Evolutionary conservation across 2,329 filamentous ascomycete genomes (phyloP).

Genomic region (Grosmannia penicillata): DNA sequence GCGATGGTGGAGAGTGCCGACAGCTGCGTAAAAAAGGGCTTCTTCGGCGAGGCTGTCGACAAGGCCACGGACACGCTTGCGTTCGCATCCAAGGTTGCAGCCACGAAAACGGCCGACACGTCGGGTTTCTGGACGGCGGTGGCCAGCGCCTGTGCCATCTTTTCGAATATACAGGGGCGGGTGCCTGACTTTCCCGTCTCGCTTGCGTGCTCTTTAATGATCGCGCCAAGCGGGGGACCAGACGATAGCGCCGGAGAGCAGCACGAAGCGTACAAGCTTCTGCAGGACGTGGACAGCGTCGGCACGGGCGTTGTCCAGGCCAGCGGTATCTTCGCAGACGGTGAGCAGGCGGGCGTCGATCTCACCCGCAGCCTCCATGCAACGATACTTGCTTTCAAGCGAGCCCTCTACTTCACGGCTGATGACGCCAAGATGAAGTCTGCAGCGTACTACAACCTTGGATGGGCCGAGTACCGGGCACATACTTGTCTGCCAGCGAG

Average conservation of each 20-base stretch:
- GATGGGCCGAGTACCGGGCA: conserved; percentile 81
- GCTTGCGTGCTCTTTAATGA: conserved; percentile 35
- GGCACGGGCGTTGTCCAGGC: conserved; percentile 29
- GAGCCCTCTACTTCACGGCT: conserved; percentile 59
- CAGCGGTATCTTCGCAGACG: conserved; percentile 27
- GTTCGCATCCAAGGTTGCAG: conserved; percentile 48
- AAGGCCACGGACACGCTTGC: conserved; percentile 55
- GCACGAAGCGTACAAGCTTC: conserved; percentile 37
- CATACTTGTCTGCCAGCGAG: conserved; percentile 47
- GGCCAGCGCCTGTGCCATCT: conserved; percentile 76
- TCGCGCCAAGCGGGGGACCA: conserved; percentile 22
- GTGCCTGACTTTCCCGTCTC: conserved; percentile 45
- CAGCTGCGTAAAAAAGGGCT: conserved; percentile 62
- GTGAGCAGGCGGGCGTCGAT: conserved; percentile 31
- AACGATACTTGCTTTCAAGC: conserved; percentile 74
- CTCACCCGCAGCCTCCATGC: conserved; percentile 50
- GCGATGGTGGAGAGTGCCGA: conserved; percentile 72
- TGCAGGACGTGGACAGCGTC: conserved; percentile 56
- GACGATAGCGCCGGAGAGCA: conserved; percentile 26
- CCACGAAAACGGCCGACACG: conserved; percentile 51
- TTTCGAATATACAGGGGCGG: conserved; percentile 61
- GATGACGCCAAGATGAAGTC: conserved; percentile 76
- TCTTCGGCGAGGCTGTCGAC: conserved; percentile 70
- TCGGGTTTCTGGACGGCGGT: conserved; percentile 83
- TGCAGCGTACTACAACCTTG: conserved; percentile 93